Evolutionary conservation across 192 early-diverging fungal species (phyloP).

Genomic region (Coemansia sp.): DNA sequence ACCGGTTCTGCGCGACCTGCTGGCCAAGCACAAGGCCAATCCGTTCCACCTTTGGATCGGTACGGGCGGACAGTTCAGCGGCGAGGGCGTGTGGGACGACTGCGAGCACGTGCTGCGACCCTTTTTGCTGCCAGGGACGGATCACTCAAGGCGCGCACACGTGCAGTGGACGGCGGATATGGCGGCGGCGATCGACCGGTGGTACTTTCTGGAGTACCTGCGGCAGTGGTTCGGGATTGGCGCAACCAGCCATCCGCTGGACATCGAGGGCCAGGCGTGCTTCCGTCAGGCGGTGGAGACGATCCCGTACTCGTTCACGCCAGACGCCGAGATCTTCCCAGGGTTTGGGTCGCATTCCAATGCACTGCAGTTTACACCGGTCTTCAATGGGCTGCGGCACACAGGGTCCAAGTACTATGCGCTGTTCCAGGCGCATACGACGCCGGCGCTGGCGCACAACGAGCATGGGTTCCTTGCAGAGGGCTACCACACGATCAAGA

Average conservation of each 20-base stretch:
- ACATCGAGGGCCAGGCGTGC: conserved; percentile 45
- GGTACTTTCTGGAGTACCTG: conserved; percentile 68
- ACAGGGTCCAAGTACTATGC: conserved; percentile 73
- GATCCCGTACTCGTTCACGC: conserved; percentile 75
- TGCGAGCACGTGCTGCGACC: conserved; percentile 59
- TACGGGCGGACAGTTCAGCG: conserved; percentile 69
- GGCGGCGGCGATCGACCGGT: conserved; percentile 59
- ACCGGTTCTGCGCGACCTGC: conserved; percentile 54
- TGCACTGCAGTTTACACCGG: conserved; percentile 62
- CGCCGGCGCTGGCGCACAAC: conserved; percentile 55
- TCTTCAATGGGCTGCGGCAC: conserved; percentile 66
- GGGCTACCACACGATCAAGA: conserved; percentile 63
- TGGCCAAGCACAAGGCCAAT: conserved; percentile 61
- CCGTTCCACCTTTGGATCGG: conserved; percentile 73
- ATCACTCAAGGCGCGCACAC: conserved; percentile 41
- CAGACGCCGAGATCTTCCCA: conserved; percentile 82
- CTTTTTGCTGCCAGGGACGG: conserved; percentile 49
- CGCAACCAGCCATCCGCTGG: conserved; percentile 7
- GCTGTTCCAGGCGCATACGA: conserved; percentile 85
- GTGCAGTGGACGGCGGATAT: conserved; percentile 62
- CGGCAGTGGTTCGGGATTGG: conserved; percentile 54
- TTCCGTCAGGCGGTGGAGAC: conserved; percentile 66
- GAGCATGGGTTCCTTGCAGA: conserved; percentile 58
- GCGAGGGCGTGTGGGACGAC: conserved; percentile 62
- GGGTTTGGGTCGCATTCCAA: conserved; percentile 71